Conservation (phyloP, 768 basidiomycete genomes). For the Gymnopilus junonius region DNA sequence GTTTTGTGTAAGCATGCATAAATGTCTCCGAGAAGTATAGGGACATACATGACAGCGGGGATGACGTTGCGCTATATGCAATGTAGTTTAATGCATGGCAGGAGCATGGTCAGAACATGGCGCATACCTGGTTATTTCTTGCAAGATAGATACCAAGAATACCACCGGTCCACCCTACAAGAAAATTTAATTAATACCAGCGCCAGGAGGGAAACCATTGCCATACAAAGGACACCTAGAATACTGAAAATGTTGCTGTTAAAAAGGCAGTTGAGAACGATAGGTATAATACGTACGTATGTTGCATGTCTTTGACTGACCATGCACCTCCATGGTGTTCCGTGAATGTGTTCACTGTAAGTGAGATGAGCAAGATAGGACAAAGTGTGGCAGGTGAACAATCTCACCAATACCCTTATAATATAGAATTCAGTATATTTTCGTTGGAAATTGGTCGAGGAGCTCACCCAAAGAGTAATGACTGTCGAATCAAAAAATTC, state of each 20-base stretch:
- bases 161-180: slow-evolving; percentile 89
- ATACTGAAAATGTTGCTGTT: slow-evolving; percentile 45
- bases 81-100: not conserved
- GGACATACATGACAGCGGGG: slow-evolving; percentile 74
- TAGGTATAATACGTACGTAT: slow-evolving; percentile 63
- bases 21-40: not conserved
- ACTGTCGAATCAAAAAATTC: slow-evolving; percentile 84
- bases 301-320: slow-evolving; percentile 95
- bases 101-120: not conserved
- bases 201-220: not conserved
- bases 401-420: slow-evolving; percentile 60
- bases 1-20: not conserved
- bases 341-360: slow-evolving; percentile 87
- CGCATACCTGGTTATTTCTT: slow-evolving; percentile 70
- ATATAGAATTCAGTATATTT: not conserved
- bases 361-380: not conserved
- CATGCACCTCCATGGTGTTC: slow-evolving; percentile 83
- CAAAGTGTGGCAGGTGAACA: not conserved
- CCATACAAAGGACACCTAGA: slow-evolving; percentile 73
- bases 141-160: slow-evolving; percentile 85
- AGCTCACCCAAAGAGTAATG: slow-evolving; percentile 56
- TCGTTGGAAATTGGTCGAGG: not conserved
- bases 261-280: not conserved
- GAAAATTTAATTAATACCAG: not conserved
- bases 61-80: slow-evolving; percentile 71